A percentile compares a stretch with the other conserved stretches of the same genome.
These are phyloP conservation scores for Torulaspora franciscae DNA, from an alignment of 805 yeast species.

Conservation along the genomic window DNA sequence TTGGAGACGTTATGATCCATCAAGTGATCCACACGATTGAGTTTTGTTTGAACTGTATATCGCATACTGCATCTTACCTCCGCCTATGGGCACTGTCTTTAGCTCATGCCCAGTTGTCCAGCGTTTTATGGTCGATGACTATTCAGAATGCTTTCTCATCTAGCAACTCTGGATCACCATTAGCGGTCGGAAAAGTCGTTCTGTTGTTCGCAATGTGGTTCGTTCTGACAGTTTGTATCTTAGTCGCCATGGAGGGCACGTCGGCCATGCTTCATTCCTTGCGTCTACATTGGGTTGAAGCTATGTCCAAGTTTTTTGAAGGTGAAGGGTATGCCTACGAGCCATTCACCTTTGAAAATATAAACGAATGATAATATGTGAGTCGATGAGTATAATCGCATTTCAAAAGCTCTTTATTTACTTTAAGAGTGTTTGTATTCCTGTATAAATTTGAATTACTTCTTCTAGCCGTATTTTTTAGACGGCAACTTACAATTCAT, in stretches of 20 bases:
- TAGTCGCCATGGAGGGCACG: constrained; percentile 97
- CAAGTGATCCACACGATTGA: constrained; percentile 97
- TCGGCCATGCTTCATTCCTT: constrained; percentile 98
- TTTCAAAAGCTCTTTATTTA: not conserved
- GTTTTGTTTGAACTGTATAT: constrained; percentile 92
- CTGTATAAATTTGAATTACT: not conserved
- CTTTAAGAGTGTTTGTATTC: constrained; percentile 1
- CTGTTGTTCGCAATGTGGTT: constrained; percentile 93
- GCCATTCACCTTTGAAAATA: constrained; percentile 67
- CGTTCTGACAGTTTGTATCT: constrained; percentile 78
- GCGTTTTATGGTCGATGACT: constrained; percentile 97
- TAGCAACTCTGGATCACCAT: constrained; percentile 42
- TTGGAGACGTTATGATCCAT: constrained; percentile 94
- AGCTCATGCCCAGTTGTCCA: constrained; percentile 93
- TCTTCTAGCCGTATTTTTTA: not conserved
- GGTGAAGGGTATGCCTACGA: constrained; percentile 92
- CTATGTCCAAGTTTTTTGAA: constrained; percentile 95
- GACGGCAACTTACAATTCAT: constrained; percentile 18
- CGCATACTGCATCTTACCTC: constrained; percentile 96
- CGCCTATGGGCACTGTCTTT: constrained; percentile 96
- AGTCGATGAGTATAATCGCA: not conserved
- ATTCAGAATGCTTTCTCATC: constrained; percentile 68
- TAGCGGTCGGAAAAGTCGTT: constrained; percentile 72
- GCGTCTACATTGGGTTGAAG: constrained; percentile 98
- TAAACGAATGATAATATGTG: constrained; percentile 6